Base-by-base conservation (phyloP, 2,329 filamentous ascomycete species). In the Calonectria hawksworthii region DNA sequence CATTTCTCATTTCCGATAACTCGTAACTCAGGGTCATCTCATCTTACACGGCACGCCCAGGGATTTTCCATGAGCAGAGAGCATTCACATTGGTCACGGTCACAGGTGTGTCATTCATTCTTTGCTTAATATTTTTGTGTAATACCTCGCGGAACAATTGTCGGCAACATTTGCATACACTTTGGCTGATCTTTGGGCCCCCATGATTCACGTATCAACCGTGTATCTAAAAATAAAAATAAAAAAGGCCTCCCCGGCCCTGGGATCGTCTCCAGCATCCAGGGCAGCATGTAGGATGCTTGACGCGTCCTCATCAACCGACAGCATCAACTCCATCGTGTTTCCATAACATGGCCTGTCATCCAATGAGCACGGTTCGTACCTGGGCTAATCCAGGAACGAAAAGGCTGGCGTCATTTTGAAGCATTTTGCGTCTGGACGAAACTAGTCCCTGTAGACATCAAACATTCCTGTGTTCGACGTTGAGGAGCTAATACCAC, bases 391-490 rank as follows among this genome's bases (percentile, higher is more conserved):
- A 56, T 28, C n/a, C 26, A 36, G 32, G n/a, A 26, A 54, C 44
- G 28, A 34, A 9, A 30, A 34, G 65, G 23, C 16, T 38, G 56
- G 56, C 56, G 23, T 63, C 28, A 23, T 59, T 70, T 52, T 70
- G 72, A 67, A 30, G 67, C 67, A 41, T 61, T 63, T 36, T 21
- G 28, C 36, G 72, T 74, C 54, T 70, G 41, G 36, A 41, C n/a
- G n/a, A 73, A 36, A 63, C 16, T 59, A 28, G 41, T 50, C 50
- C 36, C 51, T 18, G 51, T 61, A 52, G 44, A 70, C 41, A 23
- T 70, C 67, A 74, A 74, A 70, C 61, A 14, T n/a, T 51, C 32
- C 41, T 66, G 38, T 70, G 67, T 74, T 32, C 28, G 72, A 70
- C 67, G 50, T 74, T 70, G 36, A 74, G 32, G 23, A 61, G 38